A percentile compares a stretch with the other conserved stretches of the same genome.
phyloP scores from a whole-genome alignment of 495 filamentous ascomycete species.

The Podospora pseudocomata region DNA sequence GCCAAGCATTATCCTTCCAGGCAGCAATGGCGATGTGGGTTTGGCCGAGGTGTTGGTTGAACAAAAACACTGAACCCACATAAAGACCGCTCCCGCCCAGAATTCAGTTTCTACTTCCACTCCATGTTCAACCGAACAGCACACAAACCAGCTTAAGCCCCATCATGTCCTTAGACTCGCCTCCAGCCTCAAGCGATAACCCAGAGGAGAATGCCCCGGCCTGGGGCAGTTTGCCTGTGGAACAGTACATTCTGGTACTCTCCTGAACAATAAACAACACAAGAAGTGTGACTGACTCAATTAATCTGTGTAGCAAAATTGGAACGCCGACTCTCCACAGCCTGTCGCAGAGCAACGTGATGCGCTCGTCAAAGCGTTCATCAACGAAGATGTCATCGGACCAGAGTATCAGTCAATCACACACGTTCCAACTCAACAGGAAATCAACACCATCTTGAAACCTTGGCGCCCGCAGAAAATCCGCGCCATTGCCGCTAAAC shows the following conservation, averaged over 20 bases:
- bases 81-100: too few species aligned
- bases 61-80: too few species aligned
- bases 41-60: too few species aligned
- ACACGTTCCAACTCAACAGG: not conserved
- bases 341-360: not conserved
- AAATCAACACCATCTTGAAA: not conserved
- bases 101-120: too few species aligned
- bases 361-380: not conserved
- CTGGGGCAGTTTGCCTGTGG: not conserved
- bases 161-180: too few species aligned
- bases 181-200: too few species aligned
- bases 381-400: not conserved
- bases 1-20: too few species aligned
- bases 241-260: not conserved
- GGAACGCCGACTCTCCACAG: not conserved
- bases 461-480: not conserved
- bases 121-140: too few species aligned
- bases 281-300: not conserved
- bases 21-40: too few species aligned
- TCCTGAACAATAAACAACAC: not conserved
- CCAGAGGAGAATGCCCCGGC: not conserved
- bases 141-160: too few species aligned
- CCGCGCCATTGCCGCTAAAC: not conserved
- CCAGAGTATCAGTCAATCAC: not conserved
- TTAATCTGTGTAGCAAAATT: not conserved